Evolutionary conservation across 768 basidiomycete species (phyloP), one percentile per base, ranked within the genome.

Genomic region (Paxillus rubicundulus): DNA sequence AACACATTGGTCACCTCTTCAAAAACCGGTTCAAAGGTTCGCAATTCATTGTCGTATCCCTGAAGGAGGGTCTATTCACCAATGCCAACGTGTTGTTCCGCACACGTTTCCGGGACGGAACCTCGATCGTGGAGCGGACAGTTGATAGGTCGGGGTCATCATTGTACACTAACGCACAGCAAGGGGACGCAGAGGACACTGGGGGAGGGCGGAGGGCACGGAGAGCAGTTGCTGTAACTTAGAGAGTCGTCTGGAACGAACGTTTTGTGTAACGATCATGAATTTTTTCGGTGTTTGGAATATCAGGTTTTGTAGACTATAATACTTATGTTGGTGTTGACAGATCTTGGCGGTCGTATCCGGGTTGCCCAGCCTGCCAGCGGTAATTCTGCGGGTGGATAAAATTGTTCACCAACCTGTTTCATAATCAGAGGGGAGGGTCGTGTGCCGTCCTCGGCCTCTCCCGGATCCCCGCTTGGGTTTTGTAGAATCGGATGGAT

Each of bases 1-100:
- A 98, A 63, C 92, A 99, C 70, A 98, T 99, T 54, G 97, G 96
- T 28, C 92, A 93, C 59, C 82, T 98, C n/a, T 98, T 99, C 83
- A 82, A 89, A 38, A 96, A 88, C 44, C 84, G 97, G 16, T 99
- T 99, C 81, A 95, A 93, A 72, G 96, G 96, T 38, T 89, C 89
- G 14, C 97, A 99, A 68, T 99, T 98, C 73, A 97, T 98, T 63
- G 97, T 98, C 45, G 96, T 98, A 52, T 92, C 88, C 17, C 76
- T 98, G 50, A 98, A 98, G 71, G 97, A 98, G 63, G 96, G 96
- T 5, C 76, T 98, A 41, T 98, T 98, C 74, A 93, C 92, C 9
- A 98, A 98, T 61, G 97, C 96, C 36, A 98, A 99, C 62, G 95
- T 94, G 12, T 75, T 98, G 30, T 99, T 98, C 79, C 81, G 86